Percentiles rank a stretch among this genome's conserved stretches.
Conservation (phyloP, 495 filamentous ascomycete species). For the Tuber calosporum region DNA sequence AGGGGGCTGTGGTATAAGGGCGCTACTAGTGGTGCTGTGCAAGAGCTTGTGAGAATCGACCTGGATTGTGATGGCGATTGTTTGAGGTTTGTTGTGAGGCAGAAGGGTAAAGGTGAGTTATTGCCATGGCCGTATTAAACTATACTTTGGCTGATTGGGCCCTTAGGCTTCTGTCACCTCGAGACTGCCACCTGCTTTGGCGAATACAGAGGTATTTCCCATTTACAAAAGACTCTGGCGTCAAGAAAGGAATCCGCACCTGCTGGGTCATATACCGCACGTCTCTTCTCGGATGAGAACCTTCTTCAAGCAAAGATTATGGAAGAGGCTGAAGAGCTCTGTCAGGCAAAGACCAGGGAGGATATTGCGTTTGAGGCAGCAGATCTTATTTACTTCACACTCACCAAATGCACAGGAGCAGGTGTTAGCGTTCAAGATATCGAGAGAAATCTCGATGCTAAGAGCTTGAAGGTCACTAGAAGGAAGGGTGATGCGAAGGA, state of each 20-base stretch:
- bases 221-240: constrained; percentile 75
- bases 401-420: constrained; percentile 75
- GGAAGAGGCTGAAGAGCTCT: constrained; percentile 94
- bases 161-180: constrained; percentile 82
- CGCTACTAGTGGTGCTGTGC: constrained; percentile 83
- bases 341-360: constrained; percentile 69
- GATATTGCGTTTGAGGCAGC: constrained; percentile 91
- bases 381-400: constrained; percentile 89
- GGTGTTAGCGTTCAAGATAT: constrained; percentile 82
- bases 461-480: constrained; percentile 86
- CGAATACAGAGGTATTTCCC: constrained; percentile 67
- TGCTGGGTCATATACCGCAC: constrained; percentile 82
- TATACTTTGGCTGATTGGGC: constrained; percentile 23
- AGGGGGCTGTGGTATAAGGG: constrained; percentile 96
- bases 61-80: constrained; percentile 92
- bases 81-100: constrained; percentile 76
- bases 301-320: constrained; percentile 90
- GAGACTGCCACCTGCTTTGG: constrained; percentile 89
- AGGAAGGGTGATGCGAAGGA: constrained; percentile 89
- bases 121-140: background rate
- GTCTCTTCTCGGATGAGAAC: constrained; percentile 84
- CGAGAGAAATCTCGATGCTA: constrained; percentile 83
- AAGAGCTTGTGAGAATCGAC: constrained; percentile 76
- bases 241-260: constrained; percentile 74
- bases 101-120: constrained; percentile 63